Base-by-base conservation (phyloP, 225 moss, liverwort and hornwort species). In the Sphagnum contortum region DNA sequence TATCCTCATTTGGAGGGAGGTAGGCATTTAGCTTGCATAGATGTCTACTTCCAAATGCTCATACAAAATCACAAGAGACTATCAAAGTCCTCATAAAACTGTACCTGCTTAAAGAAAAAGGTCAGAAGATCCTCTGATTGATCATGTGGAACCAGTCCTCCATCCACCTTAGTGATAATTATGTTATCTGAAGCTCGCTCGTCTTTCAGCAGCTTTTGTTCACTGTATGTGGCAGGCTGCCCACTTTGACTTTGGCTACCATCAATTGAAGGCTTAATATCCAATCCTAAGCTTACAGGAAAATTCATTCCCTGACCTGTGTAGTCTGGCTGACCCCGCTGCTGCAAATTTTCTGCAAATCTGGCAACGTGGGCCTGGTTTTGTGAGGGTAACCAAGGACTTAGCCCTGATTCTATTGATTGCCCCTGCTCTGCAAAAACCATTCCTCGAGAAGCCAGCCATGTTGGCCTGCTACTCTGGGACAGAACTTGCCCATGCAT, bases 361-460 rank as follows among this genome's bases (percentile, higher is more conserved):
- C 84, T 78, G 53, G 64, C 73, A 69, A 78, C 77, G 63, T 73
- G 74, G 48, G 81, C 78, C 63, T 71, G 76, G 69, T 65, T 68
- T 64, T 73, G 80, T 8, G 69, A 2, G 11, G 80, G 71, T 55
- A 81, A 6, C 29, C 29, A 29, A 29, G 29, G 29, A 53, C 70
- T 70, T 47, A 77, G 59, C 14, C 77, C 80, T 47, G 73, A 69
- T 58, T 77, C 61, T 58, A 80, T 62, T 47, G 79, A 70, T 62
- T 80, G 83, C 49, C 83, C 74, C 52, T 80, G 58, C 64, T 85
- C 81, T 47, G 73, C 84, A 76, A 81, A 44, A 55, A 81, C 84
- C 49, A 85, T 66, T 48, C 81, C 81, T 64, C 78, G 81, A 14
- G 84, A 71, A 73, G 73, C 67, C 29, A 29, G 29, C 84, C 84